These are phyloP conservation scores for Fusarium chlamydosporum DNA, from an alignment of 2,329 filamentous ascomycete species.

Conservation along the genomic window DNA sequence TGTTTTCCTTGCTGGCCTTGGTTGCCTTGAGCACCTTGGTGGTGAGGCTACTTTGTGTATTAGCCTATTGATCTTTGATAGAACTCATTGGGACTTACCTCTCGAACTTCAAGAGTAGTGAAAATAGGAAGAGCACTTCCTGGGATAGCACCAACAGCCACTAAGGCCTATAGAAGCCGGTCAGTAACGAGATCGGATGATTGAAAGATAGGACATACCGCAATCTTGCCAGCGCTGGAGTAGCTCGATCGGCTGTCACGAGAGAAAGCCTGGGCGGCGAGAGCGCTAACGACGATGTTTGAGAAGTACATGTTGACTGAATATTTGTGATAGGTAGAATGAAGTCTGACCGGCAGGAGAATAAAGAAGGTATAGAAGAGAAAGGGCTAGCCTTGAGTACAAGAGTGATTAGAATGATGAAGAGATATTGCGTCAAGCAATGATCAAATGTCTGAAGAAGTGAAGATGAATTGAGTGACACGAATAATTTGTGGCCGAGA, in stretches of 20 bases:
- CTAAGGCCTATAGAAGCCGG: neutral
- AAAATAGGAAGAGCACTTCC: constrained; percentile 26
- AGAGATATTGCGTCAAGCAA: constrained; percentile 32
- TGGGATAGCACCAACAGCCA: constrained; percentile 31
- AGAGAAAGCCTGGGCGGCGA: constrained; percentile 32
- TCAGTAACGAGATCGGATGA: neutral
- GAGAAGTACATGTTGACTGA: constrained; percentile 31
- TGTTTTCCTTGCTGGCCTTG: constrained; percentile 2
- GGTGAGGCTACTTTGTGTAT: constrained; percentile 17
- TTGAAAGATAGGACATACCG: neutral
- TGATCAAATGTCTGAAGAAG: constrained; percentile 12
- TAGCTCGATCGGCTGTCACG: neutral
- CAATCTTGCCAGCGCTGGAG: constrained; percentile 7
- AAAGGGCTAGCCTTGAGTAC: constrained; percentile 26
- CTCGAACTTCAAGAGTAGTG: constrained; percentile 4
- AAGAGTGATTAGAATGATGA: neutral
- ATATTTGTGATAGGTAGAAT: neutral
- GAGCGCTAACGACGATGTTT: constrained; percentile 27
- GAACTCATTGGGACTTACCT: neutral
- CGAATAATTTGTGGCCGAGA: neutral
- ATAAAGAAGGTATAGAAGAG: constrained; percentile 4
- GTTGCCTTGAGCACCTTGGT: constrained; percentile 10
- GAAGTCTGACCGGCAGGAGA: constrained; percentile 26
- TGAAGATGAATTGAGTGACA: constrained; percentile 21
- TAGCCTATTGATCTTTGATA: neutral